Percentiles rank a stretch among this genome's conserved stretches.
Conservation (phyloP, 768 basidiomycete genomes). For the Tricholoma matsutake region DNA sequence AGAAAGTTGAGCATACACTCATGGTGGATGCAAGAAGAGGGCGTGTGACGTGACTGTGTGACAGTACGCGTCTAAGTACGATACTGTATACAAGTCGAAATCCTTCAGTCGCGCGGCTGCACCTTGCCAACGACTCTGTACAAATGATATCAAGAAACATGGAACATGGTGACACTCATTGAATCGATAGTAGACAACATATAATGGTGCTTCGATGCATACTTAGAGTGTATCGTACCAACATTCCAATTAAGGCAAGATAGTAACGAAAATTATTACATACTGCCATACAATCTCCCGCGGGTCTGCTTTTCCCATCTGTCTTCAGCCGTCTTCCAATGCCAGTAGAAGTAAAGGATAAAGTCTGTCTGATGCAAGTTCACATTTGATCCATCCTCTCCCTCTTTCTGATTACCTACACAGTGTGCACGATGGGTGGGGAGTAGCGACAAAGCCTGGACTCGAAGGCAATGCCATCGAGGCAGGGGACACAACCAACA, state of each 20-base stretch:
- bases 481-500: slow-evolving; percentile 79
- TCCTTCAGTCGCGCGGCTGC: too few species aligned
- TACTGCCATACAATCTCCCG: not conserved
- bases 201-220: too few species aligned
- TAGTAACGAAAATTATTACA: not conserved
- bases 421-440: slow-evolving; percentile 97
- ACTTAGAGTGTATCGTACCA: not conserved
- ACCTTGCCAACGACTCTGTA: too few species aligned
- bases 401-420: not conserved
- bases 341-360: slow-evolving; percentile 61
- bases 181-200: too few species aligned
- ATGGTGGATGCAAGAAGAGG: slow-evolving; percentile 13
- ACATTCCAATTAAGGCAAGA: not conserved
- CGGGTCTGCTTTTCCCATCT: not conserved
- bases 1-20: slow-evolving; percentile 19
- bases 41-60: slow-evolving; percentile 15
- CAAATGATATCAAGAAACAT: too few species aligned
- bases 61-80: slow-evolving; percentile 11
- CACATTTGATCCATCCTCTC: not conserved
- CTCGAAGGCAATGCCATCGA: slow-evolving; percentile 88
- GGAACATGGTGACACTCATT: too few species aligned
- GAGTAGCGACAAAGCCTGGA: slow-evolving; percentile 63
- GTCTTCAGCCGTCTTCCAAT: slow-evolving; percentile 2
- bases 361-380: slow-evolving; percentile 86
- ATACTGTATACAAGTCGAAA: not conserved